Percentiles rank a stretch among this genome's conserved stretches.
These are phyloP conservation scores for Fusarium sp. DNA, from an alignment of 2,329 filamentous ascomycete species.

Conservation along the genomic window DNA sequence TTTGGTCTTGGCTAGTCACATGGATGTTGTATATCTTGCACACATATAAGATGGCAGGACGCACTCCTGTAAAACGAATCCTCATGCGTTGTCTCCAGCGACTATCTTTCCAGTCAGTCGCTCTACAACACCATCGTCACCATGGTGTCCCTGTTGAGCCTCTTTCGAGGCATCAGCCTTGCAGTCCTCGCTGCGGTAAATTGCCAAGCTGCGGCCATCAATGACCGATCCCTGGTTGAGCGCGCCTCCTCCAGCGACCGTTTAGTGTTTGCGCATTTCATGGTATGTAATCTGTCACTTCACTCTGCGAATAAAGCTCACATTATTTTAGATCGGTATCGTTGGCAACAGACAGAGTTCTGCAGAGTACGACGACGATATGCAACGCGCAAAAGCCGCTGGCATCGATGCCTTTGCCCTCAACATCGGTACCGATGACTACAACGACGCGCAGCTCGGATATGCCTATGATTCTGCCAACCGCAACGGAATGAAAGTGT, in stretches of 20 bases:
- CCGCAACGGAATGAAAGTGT: constrained; percentile 66
- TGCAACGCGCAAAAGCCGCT: constrained; percentile 60
- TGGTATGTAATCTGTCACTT: constrained; percentile 6
- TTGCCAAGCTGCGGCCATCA: constrained; percentile 20
- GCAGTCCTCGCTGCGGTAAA: constrained; percentile 11
- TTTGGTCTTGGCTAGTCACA: not conserved
- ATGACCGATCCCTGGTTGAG: constrained; percentile 12
- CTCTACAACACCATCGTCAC: not conserved
- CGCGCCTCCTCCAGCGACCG: constrained; percentile 34
- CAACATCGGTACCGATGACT: constrained; percentile 64
- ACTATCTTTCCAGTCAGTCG: not conserved
- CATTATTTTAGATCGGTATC: constrained; percentile 58
- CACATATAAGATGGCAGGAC: not conserved
- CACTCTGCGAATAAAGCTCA: not conserved
- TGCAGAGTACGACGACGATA: constrained; percentile 64
- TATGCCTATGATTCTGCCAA: constrained; percentile 66
- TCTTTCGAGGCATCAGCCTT: constrained; percentile 24
- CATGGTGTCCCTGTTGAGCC: constrained; percentile 26
- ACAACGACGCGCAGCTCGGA: constrained; percentile 62
- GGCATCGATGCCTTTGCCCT: constrained; percentile 66
- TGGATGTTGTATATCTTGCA: not conserved
- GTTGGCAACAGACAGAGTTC: constrained; percentile 59
- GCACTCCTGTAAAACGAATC: not conserved
- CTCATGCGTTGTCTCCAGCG: not conserved
- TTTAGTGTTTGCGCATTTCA: constrained; percentile 39